Conservation (phyloP, 805 yeast species). For the Metschnikowia gelsemii region DNA sequence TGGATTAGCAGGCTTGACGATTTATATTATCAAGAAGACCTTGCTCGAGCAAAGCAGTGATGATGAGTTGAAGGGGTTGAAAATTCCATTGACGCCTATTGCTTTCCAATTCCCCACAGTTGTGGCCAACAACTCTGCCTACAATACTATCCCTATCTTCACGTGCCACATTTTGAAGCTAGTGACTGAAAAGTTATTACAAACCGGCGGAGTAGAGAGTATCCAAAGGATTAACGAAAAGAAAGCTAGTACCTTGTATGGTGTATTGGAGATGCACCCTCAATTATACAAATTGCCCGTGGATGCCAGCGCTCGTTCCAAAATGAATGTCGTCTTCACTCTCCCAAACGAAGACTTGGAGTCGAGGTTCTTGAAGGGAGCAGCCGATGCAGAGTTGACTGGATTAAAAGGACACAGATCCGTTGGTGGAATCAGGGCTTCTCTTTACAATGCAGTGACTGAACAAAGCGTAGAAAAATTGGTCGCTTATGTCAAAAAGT, state of each 20-base stretch:
- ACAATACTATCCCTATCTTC: slow-evolving; percentile 94
- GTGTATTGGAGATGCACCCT: slow-evolving; percentile 64
- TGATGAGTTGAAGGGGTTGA: slow-evolving; percentile 54
- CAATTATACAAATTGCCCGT: slow-evolving; percentile 67
- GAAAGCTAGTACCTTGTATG: slow-evolving; percentile 67
- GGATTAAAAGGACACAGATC: slow-evolving; percentile 96
- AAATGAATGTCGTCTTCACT: slow-evolving; percentile 93
- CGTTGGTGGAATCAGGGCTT: slow-evolving; percentile 95
- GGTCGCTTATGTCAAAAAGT: slow-evolving; percentile 56
- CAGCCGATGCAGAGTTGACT: slow-evolving; percentile 55
- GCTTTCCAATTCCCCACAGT: slow-evolving; percentile 86
- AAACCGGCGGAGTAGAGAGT: slow-evolving; percentile 66
- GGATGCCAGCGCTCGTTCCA: slow-evolving; percentile 60
- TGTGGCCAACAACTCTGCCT: slow-evolving; percentile 85
- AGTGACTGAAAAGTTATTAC: slow-evolving; percentile 63
- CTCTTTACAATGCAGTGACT: slow-evolving; percentile 84
- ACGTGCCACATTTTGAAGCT: slow-evolving; percentile 83
- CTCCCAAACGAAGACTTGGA: slow-evolving; percentile 64
- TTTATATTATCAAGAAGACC: slow-evolving; percentile 83
- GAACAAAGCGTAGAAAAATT: slow-evolving; percentile 57
- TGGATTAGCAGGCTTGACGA: slow-evolving; percentile 93
- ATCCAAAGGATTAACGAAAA: slow-evolving; percentile 57
- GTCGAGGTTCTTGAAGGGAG: slow-evolving; percentile 65
- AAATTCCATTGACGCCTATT: slow-evolving; percentile 82
- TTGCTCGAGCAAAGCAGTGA: slow-evolving; percentile 68